phyloP scores from a whole-genome alignment of 108 stramenopile genomes.

The Craspedostauros australis region DNA sequence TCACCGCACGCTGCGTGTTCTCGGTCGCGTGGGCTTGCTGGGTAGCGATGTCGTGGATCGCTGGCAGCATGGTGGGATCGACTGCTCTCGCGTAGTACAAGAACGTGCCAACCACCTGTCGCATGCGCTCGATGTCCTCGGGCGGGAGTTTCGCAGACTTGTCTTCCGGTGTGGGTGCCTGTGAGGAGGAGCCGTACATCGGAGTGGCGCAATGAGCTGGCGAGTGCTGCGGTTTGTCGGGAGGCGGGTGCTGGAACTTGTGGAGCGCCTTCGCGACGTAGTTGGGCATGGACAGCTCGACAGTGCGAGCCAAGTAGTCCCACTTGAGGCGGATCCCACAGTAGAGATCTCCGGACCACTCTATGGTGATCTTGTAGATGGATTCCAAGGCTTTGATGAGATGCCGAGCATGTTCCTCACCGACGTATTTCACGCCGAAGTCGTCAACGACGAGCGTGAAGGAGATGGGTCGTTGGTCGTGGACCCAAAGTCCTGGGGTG shows the following conservation, averaged over 20 bases:
- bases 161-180: slow-evolving; percentile 26
- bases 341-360: slow-evolving; percentile 24
- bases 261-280: slow-evolving; percentile 29
- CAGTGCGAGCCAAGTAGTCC: slow-evolving; percentile 30
- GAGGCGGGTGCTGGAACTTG: slow-evolving; percentile 26
- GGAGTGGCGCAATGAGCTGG: slow-evolving; percentile 24
- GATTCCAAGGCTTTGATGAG: slow-evolving; percentile 20
- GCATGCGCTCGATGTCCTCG: slow-evolving; percentile 19
- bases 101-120: slow-evolving; percentile 33
- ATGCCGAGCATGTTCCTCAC: slow-evolving; percentile 25
- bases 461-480: slow-evolving; percentile 12
- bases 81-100: slow-evolving; percentile 33
- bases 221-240: slow-evolving; percentile 25
- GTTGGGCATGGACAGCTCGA: slow-evolving; percentile 37
- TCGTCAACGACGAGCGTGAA: slow-evolving; percentile 53
- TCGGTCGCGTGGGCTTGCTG: slow-evolving; percentile 23
- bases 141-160: slow-evolving; percentile 1
- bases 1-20: slow-evolving; percentile 7
- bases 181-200: slow-evolving; percentile 32
- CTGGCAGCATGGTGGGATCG: slow-evolving; percentile 27
- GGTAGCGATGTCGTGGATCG: slow-evolving; percentile 15
- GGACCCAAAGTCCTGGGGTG: slow-evolving; percentile 34
- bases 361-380: slow-evolving; percentile 10
- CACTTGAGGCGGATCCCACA: slow-evolving; percentile 30
- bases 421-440: slow-evolving; percentile 38